Evolutionary conservation across 2,329 filamentous ascomycete species (phyloP).

Genomic region (Verticillium longisporum): DNA sequence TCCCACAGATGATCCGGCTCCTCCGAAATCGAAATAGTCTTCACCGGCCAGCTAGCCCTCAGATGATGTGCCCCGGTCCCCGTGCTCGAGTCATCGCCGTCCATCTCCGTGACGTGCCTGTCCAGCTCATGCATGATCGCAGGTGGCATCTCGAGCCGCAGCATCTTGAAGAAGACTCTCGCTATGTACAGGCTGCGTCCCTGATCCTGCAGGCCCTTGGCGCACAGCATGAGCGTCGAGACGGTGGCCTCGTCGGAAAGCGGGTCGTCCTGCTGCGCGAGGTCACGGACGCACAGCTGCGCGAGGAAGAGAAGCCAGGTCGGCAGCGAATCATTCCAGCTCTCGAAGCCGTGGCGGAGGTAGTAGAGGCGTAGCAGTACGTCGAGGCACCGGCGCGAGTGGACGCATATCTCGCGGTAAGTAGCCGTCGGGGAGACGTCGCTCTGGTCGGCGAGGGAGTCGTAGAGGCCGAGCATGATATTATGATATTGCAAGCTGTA

Average conservation of each 20-base stretch:
- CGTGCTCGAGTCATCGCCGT: slow-evolving; percentile 8
- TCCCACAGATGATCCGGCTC: background rate
- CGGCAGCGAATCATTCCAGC: too few relatives aligned
- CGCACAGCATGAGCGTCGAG: too few relatives aligned
- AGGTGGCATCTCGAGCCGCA: slow-evolving; percentile 10
- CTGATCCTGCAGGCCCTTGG: slow-evolving; percentile 18
- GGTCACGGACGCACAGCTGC: too few relatives aligned
- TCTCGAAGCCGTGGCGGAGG: slow-evolving; percentile 22
- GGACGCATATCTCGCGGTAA: slow-evolving; percentile 1
- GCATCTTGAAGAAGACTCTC: slow-evolving; percentile 13
- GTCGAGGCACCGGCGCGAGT: slow-evolving; percentile 13
- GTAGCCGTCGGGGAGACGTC: background rate
- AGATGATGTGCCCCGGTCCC: slow-evolving; percentile 12
- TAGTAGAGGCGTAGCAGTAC: slow-evolving; percentile 22
- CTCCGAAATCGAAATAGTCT: background rate
- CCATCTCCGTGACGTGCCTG: slow-evolving; percentile 8
- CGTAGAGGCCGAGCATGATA: slow-evolving; percentile 24
- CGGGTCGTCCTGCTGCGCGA: too few relatives aligned
- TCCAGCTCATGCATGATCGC: slow-evolving; percentile 10
- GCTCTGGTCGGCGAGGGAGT: slow-evolving; percentile 11
- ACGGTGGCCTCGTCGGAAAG: too few relatives aligned
- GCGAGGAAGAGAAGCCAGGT: too few relatives aligned
- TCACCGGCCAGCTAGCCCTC: slow-evolving; percentile 15
- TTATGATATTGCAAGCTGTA: slow-evolving; percentile 29
- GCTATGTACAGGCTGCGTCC: slow-evolving; percentile 16